phyloP scores from a whole-genome alignment of 1,284 basidiomycete species.

The Inonotus hispidus region DNA sequence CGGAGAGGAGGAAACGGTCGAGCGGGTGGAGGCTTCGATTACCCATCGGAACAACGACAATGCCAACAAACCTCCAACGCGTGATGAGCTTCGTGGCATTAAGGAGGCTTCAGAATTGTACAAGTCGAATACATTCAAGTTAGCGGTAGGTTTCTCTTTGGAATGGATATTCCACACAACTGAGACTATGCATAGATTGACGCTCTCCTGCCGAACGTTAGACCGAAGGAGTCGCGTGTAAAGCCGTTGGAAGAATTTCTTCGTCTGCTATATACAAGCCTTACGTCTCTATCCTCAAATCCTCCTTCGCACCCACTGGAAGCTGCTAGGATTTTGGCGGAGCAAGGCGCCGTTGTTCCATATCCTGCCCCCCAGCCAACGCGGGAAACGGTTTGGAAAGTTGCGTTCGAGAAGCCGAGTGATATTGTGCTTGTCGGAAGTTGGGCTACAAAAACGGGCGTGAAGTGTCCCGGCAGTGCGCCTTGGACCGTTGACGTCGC shows the following conservation, averaged over 20 bases:
- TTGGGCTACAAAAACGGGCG: conserved; percentile 64
- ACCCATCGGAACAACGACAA: conserved; percentile 19
- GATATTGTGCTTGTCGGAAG: conserved; percentile 70
- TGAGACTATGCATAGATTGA: conserved; percentile 55
- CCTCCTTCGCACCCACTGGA: conserved; percentile 62
- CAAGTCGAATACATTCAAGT: conserved; percentile 79
- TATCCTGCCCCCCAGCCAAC: conserved; percentile 60
- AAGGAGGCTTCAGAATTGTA: conserved; percentile 78
- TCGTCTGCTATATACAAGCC: conserved; percentile 50
- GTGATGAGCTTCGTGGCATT: conserved; percentile 71
- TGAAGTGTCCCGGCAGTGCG: conserved; percentile 58
- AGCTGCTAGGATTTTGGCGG: conserved; percentile 46
- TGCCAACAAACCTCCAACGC: conserved; percentile 50
- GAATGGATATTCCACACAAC: conserved; percentile 8
- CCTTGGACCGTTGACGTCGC: conserved; percentile 79
- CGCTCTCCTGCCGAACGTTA: conserved; percentile 70
- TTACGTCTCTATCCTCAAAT: conserved; percentile 54
- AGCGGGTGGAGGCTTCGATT: too few relatives aligned
- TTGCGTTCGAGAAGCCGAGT: conserved; percentile 61
- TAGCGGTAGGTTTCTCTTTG: conserved; percentile 45
- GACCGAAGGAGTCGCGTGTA: conserved; percentile 56
- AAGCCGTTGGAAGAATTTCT: conserved; percentile 61
- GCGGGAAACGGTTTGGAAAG: conserved; percentile 74
- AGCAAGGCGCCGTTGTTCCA: conserved; percentile 51
- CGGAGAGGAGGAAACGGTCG: conserved; percentile 3